These are phyloP conservation scores for Schizochytrium sp. DNA, from an alignment of 108 stramenopile genomes.

Conservation along the genomic window DNA sequence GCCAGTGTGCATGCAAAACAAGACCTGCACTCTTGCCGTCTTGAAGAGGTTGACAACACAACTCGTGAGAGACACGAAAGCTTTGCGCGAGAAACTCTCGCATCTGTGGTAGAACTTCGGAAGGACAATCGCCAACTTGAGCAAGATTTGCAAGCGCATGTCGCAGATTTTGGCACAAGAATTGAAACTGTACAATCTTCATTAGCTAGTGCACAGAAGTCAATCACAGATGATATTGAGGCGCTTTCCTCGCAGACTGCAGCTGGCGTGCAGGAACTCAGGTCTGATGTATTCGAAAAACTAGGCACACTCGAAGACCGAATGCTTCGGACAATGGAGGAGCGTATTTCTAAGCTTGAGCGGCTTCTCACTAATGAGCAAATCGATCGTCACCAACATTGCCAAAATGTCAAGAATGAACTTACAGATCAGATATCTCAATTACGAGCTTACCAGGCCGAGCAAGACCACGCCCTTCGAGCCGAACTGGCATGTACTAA, in stretches of 20 bases:
- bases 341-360: constrained; percentile 25
- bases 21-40: neutral
- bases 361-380: constrained; percentile 6
- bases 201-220: neutral
- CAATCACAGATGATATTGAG: neutral
- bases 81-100: neutral
- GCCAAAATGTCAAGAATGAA: constrained; percentile 41
- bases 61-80: neutral
- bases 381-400: constrained; percentile 20
- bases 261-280: neutral
- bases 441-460: neutral
- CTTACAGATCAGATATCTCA: neutral
- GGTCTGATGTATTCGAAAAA: neutral
- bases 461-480: neutral
- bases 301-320: constrained; percentile 3
- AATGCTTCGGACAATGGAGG: neutral
- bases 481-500: neutral
- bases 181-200: neutral
- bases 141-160: neutral
- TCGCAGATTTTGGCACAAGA: neutral
- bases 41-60: neutral
- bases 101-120: neutral
- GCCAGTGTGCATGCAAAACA: constrained; percentile 13
- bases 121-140: neutral
- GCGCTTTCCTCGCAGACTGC: neutral